phyloP scores from a whole-genome alignment of 164 flowering plant species.

The Vitis cinerea region DNA sequence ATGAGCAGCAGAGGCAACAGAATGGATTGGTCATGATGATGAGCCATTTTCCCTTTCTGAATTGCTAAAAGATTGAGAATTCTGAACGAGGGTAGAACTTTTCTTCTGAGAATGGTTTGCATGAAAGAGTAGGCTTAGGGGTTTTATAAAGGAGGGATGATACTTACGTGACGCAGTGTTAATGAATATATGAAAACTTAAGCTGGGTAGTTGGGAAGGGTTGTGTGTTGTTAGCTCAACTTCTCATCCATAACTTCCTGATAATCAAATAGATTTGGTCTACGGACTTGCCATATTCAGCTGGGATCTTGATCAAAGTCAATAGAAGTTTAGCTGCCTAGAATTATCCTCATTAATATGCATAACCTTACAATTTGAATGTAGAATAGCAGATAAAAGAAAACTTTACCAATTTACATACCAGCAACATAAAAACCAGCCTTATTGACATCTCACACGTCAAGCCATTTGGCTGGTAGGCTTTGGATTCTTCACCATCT shows the following conservation, averaged over 20 bases:
- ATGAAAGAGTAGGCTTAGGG: not conserved
- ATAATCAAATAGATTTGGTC: not conserved
- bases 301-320: slow-evolving; percentile 1
- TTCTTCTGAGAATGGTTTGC: not conserved
- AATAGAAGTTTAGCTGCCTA: not conserved
- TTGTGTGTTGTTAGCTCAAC: not conserved
- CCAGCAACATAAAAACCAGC: slow-evolving; percentile 93
- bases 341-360: not conserved
- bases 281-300: not conserved
- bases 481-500: slow-evolving; percentile 81
- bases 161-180: not conserved
- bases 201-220: not conserved
- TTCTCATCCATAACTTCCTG: not conserved
- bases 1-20: not conserved
- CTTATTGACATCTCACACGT: slow-evolving; percentile 84
- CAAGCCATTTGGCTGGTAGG: slow-evolving; percentile 84
- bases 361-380: not conserved
- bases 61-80: not conserved
- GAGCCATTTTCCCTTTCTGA: not conserved
- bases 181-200: not conserved
- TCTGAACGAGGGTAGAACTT: not conserved
- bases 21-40: not conserved
- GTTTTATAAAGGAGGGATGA: not conserved
- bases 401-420: slow-evolving; percentile 31
- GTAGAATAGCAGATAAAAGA: not conserved